Conservation (phyloP, 2,329 filamentous ascomycete genomes). For the Fusarium circinatum region DNA sequence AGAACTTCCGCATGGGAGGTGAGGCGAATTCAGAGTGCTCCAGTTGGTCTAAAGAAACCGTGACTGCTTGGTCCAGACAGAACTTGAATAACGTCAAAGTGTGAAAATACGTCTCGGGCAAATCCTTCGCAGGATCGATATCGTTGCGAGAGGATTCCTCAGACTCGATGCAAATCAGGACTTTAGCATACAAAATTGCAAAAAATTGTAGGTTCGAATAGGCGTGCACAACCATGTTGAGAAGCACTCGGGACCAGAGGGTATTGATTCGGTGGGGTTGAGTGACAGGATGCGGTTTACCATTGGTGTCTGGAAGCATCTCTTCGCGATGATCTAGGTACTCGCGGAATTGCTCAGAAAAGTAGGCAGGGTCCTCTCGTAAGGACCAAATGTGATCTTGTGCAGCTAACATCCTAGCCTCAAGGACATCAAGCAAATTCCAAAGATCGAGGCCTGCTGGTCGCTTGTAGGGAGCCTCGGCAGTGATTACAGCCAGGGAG, state of each 20-base stretch:
- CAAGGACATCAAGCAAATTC: constrained; percentile 34
- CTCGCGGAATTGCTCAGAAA: constrained; percentile 56
- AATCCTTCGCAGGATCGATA: not conserved
- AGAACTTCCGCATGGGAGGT: not conserved
- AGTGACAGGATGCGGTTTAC: not conserved
- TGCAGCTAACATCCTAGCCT: constrained; percentile 52
- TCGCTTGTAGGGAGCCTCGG: constrained; percentile 63
- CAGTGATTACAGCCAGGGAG: constrained; percentile 53
- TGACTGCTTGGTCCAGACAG: not conserved
- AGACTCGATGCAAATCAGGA: not conserved
- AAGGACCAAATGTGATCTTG: constrained; percentile 66
- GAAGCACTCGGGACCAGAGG: not conserved
- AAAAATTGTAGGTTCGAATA: not conserved
- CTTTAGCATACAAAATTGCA: too few species aligned
- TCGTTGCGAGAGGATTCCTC: not conserved
- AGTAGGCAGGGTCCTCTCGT: constrained; percentile 69
- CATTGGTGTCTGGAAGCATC: not conserved
- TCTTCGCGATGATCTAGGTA: constrained; percentile 54
- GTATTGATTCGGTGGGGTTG: not conserved
- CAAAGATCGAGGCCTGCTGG: constrained; percentile 59
- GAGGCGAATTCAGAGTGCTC: not conserved
- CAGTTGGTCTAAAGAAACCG: not conserved
- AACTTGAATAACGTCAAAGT: not conserved
- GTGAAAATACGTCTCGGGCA: not conserved
- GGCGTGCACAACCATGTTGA: not conserved